Evolutionary conservation across 306 rosid species (phyloP).

Genomic region (Pyrus bretschneideri): DNA sequence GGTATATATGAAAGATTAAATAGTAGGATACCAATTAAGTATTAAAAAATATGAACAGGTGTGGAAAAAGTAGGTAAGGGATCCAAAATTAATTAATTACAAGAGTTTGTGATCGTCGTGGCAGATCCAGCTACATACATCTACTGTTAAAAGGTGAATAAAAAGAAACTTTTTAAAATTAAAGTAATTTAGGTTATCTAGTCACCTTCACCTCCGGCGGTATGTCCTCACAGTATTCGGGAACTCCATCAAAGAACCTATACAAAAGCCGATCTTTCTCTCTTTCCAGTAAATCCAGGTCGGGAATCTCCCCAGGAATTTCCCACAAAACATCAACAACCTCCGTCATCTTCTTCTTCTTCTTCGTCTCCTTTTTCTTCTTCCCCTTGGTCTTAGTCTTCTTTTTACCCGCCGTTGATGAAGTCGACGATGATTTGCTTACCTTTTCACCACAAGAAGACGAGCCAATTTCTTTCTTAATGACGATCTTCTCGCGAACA

Average conservation of each 20-base stretch:
- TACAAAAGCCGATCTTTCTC: background rate
- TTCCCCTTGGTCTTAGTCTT: no score
- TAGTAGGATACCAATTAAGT: no score
- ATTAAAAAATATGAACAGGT: no score
- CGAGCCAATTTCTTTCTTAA: background rate
- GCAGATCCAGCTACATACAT: no score
- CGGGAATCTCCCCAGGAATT: background rate
- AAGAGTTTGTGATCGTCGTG: no score
- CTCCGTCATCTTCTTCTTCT: background rate
- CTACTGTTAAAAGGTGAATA: no score
- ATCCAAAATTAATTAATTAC: no score
- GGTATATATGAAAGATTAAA: no score
- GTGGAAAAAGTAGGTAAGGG: no score
- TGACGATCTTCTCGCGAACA: background rate
- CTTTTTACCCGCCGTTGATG: background rate
- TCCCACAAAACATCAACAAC: background rate
- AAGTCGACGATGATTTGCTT: background rate
- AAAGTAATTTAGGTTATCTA: no score
- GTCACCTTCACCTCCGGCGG: background rate
- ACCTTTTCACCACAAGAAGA: background rate
- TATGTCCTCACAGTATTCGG: background rate
- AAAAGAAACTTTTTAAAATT: no score
- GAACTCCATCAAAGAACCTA: background rate
- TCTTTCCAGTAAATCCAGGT: background rate
- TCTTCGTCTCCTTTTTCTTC: no score